Base-by-base conservation (phyloP, 2,329 filamentous ascomycete genomes). In the Tolypocladium inflatum region DNA sequence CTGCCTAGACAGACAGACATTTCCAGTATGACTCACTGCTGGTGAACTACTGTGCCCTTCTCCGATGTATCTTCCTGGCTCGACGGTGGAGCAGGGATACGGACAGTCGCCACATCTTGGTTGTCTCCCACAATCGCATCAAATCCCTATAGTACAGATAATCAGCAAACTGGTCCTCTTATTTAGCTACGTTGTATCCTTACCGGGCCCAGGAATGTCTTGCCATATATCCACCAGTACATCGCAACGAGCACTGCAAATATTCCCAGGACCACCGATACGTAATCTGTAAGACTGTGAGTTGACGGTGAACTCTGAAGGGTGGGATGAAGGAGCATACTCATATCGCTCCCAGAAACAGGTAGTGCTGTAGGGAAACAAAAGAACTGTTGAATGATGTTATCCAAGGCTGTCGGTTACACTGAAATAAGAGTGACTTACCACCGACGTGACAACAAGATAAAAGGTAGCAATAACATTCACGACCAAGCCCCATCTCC, bases 361-460 rank as follows among this genome's bases (percentile, higher is more conserved):
- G 64, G 64, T 8, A 66, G 60, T 9, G 61, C 63, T 1, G 63
- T 64, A 42, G 64, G 64, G 56, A 66, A 71, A 42, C 68, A 70
- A 60, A 70, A 71, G 57, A 71, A 70, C 69, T 38, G 37, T 38
- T 7, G 13, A 38, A 17, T 17, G 37, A 38, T 38, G 37, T 38
- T 38, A 38, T 70, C n/a, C 10, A 58, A 5, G 37, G 33, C 19
- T 33, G 17, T 59, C 45, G 52, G 53, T 13, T 4, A 15, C 5
- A 26, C n/a, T 15, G 19, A 19, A 33, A 7, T 41, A 7, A 48
- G 19, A 38, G 9, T 1, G 15, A 63, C 67, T 64, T 52, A 70
- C 68, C 26, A 75, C 66, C 19, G 73, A 74, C 5, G 72, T 75
- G 0, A 75, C 67, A n/a, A 72, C 63, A 1, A 76, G 71, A 54